A percentile compares a stretch with the other conserved stretches of the same genome.
Conservation (phyloP, 2,329 filamentous ascomycete genomes). For the Penicillium sp. region DNA sequence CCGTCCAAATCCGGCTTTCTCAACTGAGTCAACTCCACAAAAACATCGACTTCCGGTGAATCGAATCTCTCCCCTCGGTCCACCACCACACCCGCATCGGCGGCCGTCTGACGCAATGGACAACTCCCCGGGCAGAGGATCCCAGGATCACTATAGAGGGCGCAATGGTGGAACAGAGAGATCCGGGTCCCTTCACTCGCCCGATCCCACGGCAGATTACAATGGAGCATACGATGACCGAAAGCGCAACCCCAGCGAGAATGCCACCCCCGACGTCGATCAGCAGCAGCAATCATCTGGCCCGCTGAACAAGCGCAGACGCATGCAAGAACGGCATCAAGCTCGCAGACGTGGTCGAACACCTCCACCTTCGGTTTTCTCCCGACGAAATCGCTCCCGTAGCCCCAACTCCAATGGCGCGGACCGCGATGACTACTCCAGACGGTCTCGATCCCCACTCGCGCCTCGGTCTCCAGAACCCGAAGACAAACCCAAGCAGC, state of each 20-base stretch:
- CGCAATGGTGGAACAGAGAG: background rate
- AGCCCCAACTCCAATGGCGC: constrained; percentile 13
- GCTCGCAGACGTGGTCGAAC: constrained; percentile 33
- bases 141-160: constrained; percentile 1
- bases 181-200: constrained; percentile 1
- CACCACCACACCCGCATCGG: too few species aligned
- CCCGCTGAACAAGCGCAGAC: constrained; percentile 32
- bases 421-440: constrained; percentile 23
- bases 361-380: constrained; percentile 35
- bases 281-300: constrained; percentile 20
- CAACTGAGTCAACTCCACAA: too few species aligned
- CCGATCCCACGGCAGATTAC: constrained; percentile 1
- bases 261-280: constrained; percentile 18
- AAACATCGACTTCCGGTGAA: too few species aligned
- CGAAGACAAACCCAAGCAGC: constrained; percentile 34
- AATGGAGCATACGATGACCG: constrained; percentile 19
- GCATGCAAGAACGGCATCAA: constrained; percentile 36
- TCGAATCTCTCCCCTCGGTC: too few species aligned
- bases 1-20: too few species aligned
- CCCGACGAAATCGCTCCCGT: constrained; percentile 33
- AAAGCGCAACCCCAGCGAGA: constrained; percentile 26
- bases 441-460: constrained; percentile 39
- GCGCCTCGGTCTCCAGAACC: constrained; percentile 39
- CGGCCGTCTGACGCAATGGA: constrained; percentile 5
- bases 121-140: constrained; percentile 3